Evolutionary conservation across 305 asterid species (phyloP).

Genomic region (Euphrasia arctica): DNA sequence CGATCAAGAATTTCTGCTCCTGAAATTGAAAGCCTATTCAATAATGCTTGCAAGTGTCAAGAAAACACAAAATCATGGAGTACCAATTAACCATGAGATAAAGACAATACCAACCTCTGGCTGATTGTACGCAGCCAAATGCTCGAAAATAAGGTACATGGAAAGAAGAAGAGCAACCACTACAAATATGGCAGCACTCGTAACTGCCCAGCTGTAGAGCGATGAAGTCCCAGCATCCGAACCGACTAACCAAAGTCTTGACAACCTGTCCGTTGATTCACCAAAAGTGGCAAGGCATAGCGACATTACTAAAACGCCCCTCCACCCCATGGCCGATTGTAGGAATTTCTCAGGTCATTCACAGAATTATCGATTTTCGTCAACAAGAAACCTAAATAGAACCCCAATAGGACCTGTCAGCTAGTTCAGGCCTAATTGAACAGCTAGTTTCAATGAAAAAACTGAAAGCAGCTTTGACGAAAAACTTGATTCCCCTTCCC

Average conservation of each 20-base stretch:
- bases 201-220: constrained; percentile 63
- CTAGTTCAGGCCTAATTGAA: neutral
- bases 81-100: constrained; percentile 4
- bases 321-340: constrained; percentile 59
- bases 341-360: constrained; percentile 33
- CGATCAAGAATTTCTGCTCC: constrained; percentile 96
- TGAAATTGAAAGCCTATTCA: constrained; percentile 39
- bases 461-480: constrained; percentile 14
- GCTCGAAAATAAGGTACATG: constrained; percentile 82
- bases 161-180: constrained; percentile 75
- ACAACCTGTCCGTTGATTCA: constrained; percentile 55
- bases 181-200: constrained; percentile 80
- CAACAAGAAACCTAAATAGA: constrained; percentile 11
- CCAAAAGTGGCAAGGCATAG: constrained; percentile 42
- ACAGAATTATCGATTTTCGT: constrained; percentile 11
- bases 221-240: constrained; percentile 42
- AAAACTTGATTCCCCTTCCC: constrained; percentile 8
- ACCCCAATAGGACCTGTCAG: constrained; percentile 18
- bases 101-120: constrained; percentile 68
- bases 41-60: constrained; percentile 1
- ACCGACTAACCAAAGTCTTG: constrained; percentile 39
- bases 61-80: constrained; percentile 3
- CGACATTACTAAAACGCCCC: constrained; percentile 34
- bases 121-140: constrained; percentile 83
- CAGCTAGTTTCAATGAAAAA: neutral